Conservation (phyloP, 2,329 filamentous ascomycete genomes). For the Epichloe amarillans region DNA sequence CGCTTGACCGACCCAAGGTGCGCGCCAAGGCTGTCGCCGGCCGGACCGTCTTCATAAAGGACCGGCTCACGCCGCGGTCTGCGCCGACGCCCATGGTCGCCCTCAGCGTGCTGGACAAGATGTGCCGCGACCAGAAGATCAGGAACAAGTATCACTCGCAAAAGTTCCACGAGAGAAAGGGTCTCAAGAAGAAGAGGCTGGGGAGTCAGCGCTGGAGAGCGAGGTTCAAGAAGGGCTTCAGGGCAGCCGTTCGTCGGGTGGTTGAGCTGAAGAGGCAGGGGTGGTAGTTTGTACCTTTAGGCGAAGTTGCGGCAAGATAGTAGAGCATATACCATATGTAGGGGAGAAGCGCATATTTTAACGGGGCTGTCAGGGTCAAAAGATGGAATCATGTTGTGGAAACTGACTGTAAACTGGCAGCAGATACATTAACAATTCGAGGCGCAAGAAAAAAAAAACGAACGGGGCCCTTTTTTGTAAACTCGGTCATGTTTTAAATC, state of each 20-base stretch:
- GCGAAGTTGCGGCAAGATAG: neutral
- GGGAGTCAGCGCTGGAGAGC: conserved; percentile 53
- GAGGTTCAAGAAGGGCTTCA: conserved; percentile 58
- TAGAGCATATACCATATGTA: conserved; percentile 29
- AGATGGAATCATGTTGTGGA: neutral
- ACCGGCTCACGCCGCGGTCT: conserved; percentile 13
- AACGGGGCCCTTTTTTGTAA: too few relatives aligned
- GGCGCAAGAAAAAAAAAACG: neutral
- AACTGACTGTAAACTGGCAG: neutral
- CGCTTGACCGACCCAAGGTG: conserved; percentile 16
- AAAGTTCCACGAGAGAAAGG: conserved; percentile 60
- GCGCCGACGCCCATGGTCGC: conserved; percentile 30
- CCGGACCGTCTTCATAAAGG: conserved; percentile 25
- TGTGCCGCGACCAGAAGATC: conserved; percentile 41
- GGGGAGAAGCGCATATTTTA: neutral
- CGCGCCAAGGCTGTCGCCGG: conserved; percentile 22
- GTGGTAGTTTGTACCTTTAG: conserved; percentile 39
- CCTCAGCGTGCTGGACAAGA: conserved; percentile 26
- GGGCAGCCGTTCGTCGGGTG: conserved; percentile 48
- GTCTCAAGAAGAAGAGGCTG: conserved; percentile 65
- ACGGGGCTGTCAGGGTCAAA: neutral
- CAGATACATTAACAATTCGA: neutral
- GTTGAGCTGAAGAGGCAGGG: conserved; percentile 62
- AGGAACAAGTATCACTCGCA: conserved; percentile 42
- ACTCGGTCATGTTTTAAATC: neutral